A percentile compares a stretch with the other conserved stretches of the same genome.
phyloP scores from a whole-genome alignment of 192 early-diverging fungal genomes.

The Coemansia sp. region DNA sequence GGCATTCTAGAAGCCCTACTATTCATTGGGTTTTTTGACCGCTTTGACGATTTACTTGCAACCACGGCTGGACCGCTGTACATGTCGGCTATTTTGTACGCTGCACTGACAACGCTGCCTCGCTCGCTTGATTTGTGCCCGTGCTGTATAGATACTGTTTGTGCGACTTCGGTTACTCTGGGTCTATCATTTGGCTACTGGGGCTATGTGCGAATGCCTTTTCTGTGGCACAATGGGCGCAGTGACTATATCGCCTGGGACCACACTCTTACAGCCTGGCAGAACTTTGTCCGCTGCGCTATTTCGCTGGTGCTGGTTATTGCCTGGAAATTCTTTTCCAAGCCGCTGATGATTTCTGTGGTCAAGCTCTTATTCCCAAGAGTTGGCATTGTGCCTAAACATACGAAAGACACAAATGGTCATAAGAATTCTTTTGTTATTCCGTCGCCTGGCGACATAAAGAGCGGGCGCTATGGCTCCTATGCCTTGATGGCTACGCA shows the following conservation, averaged over 20 bases:
- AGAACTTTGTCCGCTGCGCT: slow-evolving; percentile 36
- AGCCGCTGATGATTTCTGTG: slow-evolving; percentile 19
- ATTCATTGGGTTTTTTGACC: slow-evolving; percentile 31
- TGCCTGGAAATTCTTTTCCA: slow-evolving; percentile 47
- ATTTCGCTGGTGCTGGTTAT: slow-evolving; percentile 33
- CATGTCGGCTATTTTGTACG: slow-evolving; percentile 21
- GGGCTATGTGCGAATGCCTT: slow-evolving; percentile 40
- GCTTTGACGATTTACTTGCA: slow-evolving; percentile 30
- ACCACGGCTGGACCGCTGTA: slow-evolving; percentile 43
- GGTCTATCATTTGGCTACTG: slow-evolving; percentile 43
- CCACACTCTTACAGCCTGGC: slow-evolving; percentile 25
- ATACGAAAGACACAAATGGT: slow-evolving; percentile 4
- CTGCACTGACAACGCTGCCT: slow-evolving; percentile 33
- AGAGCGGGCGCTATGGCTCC: slow-evolving; percentile 35
- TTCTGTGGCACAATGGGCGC: slow-evolving; percentile 28
- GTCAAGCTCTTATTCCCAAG: slow-evolving; percentile 13
- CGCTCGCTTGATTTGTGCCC: slow-evolving; percentile 49
- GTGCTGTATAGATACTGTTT: slow-evolving; percentile 52
- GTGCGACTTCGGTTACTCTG: slow-evolving; percentile 41
- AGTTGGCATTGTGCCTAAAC: background rate
- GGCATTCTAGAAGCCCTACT: slow-evolving; percentile 58
- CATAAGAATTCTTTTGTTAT: slow-evolving; percentile 11
- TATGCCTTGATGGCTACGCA: slow-evolving; percentile 36
- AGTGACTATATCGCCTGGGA: slow-evolving; percentile 44
- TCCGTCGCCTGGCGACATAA: slow-evolving; percentile 16